These are phyloP conservation scores for Phytophthora constricta DNA, from an alignment of 352 stramenopile genomes.

Conservation along the genomic window DNA sequence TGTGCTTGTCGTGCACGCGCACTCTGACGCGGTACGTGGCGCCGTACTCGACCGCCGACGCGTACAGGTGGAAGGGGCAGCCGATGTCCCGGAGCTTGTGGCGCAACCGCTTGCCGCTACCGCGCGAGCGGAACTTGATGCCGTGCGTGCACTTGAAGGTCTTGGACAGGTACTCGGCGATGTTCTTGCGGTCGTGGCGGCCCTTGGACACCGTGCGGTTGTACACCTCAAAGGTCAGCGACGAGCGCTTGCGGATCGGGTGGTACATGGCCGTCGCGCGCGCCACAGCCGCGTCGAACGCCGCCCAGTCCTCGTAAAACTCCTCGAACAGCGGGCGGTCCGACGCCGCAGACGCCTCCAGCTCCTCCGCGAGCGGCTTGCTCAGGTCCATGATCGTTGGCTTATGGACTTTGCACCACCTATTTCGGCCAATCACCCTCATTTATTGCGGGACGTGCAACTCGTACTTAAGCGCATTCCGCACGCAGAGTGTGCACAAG, in stretches of 20 bases:
- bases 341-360: slow-evolving; percentile 8
- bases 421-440: not conserved
- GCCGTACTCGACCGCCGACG: slow-evolving; percentile 67
- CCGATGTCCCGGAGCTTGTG: slow-evolving; percentile 78
- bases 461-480: not conserved
- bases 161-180: slow-evolving; percentile 82
- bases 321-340: slow-evolving; percentile 64
- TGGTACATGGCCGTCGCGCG: slow-evolving; percentile 68
- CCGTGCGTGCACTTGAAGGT: slow-evolving; percentile 88
- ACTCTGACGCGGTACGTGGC: slow-evolving; percentile 77
- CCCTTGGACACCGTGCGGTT: slow-evolving; percentile 89
- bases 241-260: slow-evolving; percentile 85
- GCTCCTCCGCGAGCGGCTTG: slow-evolving; percentile 34
- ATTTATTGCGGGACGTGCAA: not conserved
- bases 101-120: slow-evolving; percentile 68
- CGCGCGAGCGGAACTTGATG: slow-evolving; percentile 82
- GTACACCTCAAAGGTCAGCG: slow-evolving; percentile 86
- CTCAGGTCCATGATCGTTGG: slow-evolving; percentile 29
- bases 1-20: slow-evolving; percentile 76
- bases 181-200: slow-evolving; percentile 72
- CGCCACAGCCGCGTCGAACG: slow-evolving; percentile 71
- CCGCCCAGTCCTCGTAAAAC: slow-evolving; percentile 78
- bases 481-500: too few species aligned
- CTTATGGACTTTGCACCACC: not conserved
- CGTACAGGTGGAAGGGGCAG: slow-evolving; percentile 85